These are phyloP conservation scores for Talaromyces pinophilus DNA, from an alignment of 2,329 filamentous ascomycete genomes.

Conservation along the genomic window DNA sequence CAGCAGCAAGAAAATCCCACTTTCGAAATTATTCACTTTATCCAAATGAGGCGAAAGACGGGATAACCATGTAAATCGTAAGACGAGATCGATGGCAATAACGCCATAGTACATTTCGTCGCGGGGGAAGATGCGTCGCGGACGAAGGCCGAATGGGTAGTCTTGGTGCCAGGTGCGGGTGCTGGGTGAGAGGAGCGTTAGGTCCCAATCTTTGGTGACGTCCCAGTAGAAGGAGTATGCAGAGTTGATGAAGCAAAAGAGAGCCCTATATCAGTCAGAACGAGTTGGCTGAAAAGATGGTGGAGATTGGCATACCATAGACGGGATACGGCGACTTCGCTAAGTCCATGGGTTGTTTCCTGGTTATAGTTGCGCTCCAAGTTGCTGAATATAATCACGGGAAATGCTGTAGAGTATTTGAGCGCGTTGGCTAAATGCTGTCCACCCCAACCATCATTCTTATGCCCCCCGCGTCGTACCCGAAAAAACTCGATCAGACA, in stretches of 20 bases:
- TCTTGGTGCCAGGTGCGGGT: conserved; percentile 49
- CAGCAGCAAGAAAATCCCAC: conserved; percentile 84
- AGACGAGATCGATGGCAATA: conserved; percentile 72
- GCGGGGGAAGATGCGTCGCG: conserved; percentile 70
- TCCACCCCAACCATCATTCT: conserved; percentile 68
- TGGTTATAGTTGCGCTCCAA: conserved; percentile 66
- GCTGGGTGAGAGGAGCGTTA: conserved; percentile 71
- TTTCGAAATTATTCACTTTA: conserved; percentile 82
- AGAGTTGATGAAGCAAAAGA: conserved; percentile 77
- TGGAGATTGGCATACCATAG: conserved; percentile 49
- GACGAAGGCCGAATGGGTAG: conserved; percentile 75
- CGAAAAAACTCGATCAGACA: conserved; percentile 86
- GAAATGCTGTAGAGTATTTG: conserved; percentile 94
- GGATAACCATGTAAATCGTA: conserved; percentile 88
- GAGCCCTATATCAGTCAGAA: conserved; percentile 57
- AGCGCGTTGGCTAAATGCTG: conserved; percentile 90
- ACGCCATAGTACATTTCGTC: conserved; percentile 79
- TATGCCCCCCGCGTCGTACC: conserved; percentile 58
- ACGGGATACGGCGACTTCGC: conserved; percentile 57
- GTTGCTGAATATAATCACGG: conserved; percentile 79
- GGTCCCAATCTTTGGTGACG: conserved; percentile 92
- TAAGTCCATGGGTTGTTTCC: conserved; percentile 51
- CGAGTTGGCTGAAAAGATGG: neutral
- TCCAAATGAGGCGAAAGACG: conserved; percentile 82
- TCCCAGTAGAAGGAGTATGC: conserved; percentile 99